Conservation (phyloP, 768 basidiomycete species). For the Mycena pura region DNA sequence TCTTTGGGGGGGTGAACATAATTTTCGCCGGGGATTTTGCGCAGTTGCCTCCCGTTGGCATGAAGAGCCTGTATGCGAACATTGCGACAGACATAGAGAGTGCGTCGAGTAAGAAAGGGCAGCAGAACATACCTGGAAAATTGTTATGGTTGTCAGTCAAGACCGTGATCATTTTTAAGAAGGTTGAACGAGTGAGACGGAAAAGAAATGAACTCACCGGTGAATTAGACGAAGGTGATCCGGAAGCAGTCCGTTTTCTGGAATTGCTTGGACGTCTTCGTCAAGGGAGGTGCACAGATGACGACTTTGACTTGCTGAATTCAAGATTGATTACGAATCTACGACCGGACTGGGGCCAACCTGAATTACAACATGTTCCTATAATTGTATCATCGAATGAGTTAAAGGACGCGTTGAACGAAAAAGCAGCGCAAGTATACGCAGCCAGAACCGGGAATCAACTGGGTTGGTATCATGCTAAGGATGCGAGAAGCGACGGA, state of each 20-base stretch:
- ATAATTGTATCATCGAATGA: conserved; percentile 46
- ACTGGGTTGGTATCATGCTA: conserved; percentile 39
- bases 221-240: conserved; percentile 37
- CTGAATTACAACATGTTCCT: conserved; percentile 36
- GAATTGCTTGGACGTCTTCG: conserved; percentile 30
- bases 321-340: conserved; percentile 17
- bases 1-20: conserved; percentile 48
- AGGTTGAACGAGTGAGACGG: conserved; percentile 13
- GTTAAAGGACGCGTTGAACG: conserved; percentile 45
- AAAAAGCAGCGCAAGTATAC: conserved; percentile 30
- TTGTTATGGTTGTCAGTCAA: conserved; percentile 26
- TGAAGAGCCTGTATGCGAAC: conserved; percentile 27
- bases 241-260: conserved; percentile 28
- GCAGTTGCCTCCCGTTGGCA: conserved; percentile 46
- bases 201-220: not conserved
- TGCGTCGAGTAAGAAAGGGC: conserved; percentile 1
- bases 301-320: conserved; percentile 30
- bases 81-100: conserved; percentile 8
- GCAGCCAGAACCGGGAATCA: conserved; percentile 24
- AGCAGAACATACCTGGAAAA: conserved; percentile 35
- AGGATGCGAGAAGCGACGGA: conserved; percentile 27
- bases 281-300: conserved; percentile 32
- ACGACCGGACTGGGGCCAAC: not conserved
- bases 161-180: conserved; percentile 35
- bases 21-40: conserved; percentile 40